Evolutionary conservation across 495 filamentous ascomycete species (phyloP), one percentile per base, ranked within the genome.

Genomic region (Bacidia gigantensis): DNA sequence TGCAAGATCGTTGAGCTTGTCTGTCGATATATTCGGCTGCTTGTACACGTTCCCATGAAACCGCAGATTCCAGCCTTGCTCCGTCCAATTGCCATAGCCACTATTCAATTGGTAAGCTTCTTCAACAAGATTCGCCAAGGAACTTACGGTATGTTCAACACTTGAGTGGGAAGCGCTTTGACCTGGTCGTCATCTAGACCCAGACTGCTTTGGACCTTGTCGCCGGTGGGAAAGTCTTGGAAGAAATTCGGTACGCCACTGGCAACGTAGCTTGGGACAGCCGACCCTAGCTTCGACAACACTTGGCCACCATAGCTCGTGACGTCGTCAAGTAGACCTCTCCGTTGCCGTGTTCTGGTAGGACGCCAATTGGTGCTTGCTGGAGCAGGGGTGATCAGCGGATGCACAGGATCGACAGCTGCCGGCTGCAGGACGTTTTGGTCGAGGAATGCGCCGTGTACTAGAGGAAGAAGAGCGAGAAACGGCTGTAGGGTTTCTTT

Each of bases 31-130:
- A 38, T 84, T 76, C 25, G 85, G 83, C 52, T 82, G 76, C 57
- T 87, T 88, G 69, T 82, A 89, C 17, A 87, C 79, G 59, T 86
- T 86, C 56, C 84, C 85, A 54, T 83, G 84, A 60, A 89, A 79
- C 14, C 80, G 74, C 3, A 87, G 68, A 51, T 82, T 86, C 85
- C 85, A 89, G 38, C 81, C 82, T 43, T 76, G 66, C 18, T 75
- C 69, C n/a, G 84, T 87, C 75, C 80, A 89, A 55, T 89, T 89
- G 32, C 74, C 85, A 62, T 89, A 89, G n/a, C 74, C 74, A n/a
- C 75, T 79, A 49, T 14, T 38, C 22, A 45, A 11, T 2, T 35
- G 22, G 41, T 60, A 10, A 57, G 21, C 51, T 26, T 11, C 47
- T 14, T 26, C 21, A 14, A 53, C 40, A n/a, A 9, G n/a, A 21